phyloP scores from a whole-genome alignment of 2,329 filamentous ascomycete genomes.

The Passalora sequoiae region DNA sequence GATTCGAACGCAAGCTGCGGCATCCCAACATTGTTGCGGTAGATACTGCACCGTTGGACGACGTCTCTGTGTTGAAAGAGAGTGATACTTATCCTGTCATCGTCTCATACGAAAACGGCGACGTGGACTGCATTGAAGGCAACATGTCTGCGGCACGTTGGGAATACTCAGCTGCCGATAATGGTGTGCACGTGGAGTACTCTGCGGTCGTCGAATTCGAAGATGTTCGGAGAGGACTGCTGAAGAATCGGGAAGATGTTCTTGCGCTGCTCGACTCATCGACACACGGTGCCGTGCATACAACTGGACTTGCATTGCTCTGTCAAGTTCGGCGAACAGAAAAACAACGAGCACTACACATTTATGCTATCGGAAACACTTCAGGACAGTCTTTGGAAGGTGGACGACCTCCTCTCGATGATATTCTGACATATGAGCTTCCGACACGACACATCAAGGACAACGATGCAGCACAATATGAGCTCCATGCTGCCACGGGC shows the following conservation, averaged over 20 bases:
- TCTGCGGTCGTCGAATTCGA: slow-evolving; percentile 30
- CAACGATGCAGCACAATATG: slow-evolving; percentile 19
- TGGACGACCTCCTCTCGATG: slow-evolving; percentile 13
- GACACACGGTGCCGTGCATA: background rate
- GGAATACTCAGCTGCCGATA: slow-evolving; percentile 20
- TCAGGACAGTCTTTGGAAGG: slow-evolving; percentile 12
- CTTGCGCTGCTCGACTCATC: slow-evolving; percentile 35
- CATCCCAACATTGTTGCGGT: slow-evolving; percentile 26
- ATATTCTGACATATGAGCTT: slow-evolving; percentile 23
- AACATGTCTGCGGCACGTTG: slow-evolving; percentile 27
- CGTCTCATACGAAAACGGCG: slow-evolving; percentile 29
- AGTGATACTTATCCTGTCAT: slow-evolving; percentile 15
- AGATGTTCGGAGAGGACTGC: slow-evolving; percentile 39
- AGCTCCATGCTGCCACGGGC: slow-evolving; percentile 54
- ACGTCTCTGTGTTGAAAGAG: background rate
- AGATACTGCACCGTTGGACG: slow-evolving; percentile 16
- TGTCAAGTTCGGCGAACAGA: slow-evolving; percentile 18
- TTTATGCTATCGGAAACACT: slow-evolving; percentile 16
- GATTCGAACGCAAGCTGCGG: slow-evolving; percentile 30
- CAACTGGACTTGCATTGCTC: slow-evolving; percentile 14
- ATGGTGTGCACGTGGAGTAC: slow-evolving; percentile 23
- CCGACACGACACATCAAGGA: slow-evolving; percentile 12
- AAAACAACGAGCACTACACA: slow-evolving; percentile 14
- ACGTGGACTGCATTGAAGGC: slow-evolving; percentile 28
- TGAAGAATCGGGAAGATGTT: slow-evolving; percentile 43